phyloP scores from a whole-genome alignment of 1,284 basidiomycete species.

The Sphaerobolus stellatus region DNA sequence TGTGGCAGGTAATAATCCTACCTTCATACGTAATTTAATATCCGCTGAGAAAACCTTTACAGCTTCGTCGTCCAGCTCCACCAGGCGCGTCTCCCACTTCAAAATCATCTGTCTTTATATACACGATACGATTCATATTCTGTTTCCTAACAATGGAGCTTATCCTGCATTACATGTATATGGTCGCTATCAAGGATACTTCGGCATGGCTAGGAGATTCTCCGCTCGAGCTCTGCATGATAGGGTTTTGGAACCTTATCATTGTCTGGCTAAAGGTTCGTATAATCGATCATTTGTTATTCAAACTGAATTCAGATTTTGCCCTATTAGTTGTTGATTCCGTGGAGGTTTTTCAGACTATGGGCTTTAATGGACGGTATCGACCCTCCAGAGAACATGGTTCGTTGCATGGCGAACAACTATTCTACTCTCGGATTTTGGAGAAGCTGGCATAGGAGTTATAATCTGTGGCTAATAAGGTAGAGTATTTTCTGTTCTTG shows the following conservation, averaged over 20 bases:
- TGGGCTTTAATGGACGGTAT: slow-evolving; percentile 92
- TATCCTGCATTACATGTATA: slow-evolving; percentile 93
- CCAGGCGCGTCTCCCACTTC: slow-evolving; percentile 4
- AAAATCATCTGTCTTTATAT: slow-evolving; percentile 37
- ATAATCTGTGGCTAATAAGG: slow-evolving; percentile 95
- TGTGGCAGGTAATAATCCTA: slow-evolving; percentile 75
- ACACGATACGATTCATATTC: slow-evolving; percentile 71
- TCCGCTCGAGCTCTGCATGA: slow-evolving; percentile 84
- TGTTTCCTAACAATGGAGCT: slow-evolving; percentile 87
- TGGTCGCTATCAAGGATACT: slow-evolving; percentile 93
- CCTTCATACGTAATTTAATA: slow-evolving; percentile 1
- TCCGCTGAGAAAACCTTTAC: slow-evolving; percentile 5
- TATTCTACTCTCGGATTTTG: slow-evolving; percentile 94
- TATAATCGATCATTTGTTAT: slow-evolving; percentile 3
- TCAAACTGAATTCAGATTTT: background rate
- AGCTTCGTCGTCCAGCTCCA: slow-evolving; percentile 56
- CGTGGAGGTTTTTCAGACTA: slow-evolving; percentile 96
- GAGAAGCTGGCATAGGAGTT: slow-evolving; percentile 95
- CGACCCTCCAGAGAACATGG: slow-evolving; percentile 98
- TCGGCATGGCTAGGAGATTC: slow-evolving; percentile 73
- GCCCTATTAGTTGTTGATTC: slow-evolving; percentile 74
- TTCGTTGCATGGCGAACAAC: slow-evolving; percentile 98
- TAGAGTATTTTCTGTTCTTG: slow-evolving; percentile 40
- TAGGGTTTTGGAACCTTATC: slow-evolving; percentile 97
- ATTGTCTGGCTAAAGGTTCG: slow-evolving; percentile 94